Evolutionary conservation across 2,329 filamentous ascomycete species (phyloP).

Genomic region (Aspergillus niger): DNA sequence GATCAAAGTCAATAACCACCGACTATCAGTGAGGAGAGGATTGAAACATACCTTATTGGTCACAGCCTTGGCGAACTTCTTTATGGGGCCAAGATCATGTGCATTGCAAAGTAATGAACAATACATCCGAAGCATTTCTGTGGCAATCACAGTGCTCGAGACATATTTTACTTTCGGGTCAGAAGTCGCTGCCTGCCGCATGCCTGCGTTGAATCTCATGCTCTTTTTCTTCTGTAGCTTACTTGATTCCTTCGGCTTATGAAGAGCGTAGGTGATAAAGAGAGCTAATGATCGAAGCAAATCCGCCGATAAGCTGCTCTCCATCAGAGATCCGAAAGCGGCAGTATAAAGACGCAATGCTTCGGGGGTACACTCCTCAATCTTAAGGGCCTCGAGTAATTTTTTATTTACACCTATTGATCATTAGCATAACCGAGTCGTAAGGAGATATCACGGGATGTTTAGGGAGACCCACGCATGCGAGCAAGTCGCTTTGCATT

Average conservation of each 20-base stretch:
- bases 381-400: slow-evolving; percentile 85
- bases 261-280: slow-evolving; percentile 90
- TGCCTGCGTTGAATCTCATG: slow-evolving; percentile 36
- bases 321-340: slow-evolving; percentile 77
- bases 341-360: slow-evolving; percentile 74
- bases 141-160: slow-evolving; percentile 70
- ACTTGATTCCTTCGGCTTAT: slow-evolving; percentile 57
- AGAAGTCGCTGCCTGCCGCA: slow-evolving; percentile 33
- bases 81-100: slow-evolving; percentile 67
- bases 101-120: slow-evolving; percentile 75
- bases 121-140: slow-evolving; percentile 75
- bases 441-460: neutral
- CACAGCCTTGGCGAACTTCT: slow-evolving; percentile 89
- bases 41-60: slow-evolving; percentile 75
- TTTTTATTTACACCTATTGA: slow-evolving; percentile 79
- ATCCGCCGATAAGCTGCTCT: slow-evolving; percentile 78
- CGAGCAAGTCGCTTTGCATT: slow-evolving; percentile 82
- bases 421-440: slow-evolving; percentile 20
- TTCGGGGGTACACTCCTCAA: slow-evolving; percentile 71
- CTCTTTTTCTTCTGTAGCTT: slow-evolving; percentile 51
- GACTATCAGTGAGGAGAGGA: neutral
- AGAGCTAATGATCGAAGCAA: slow-evolving; percentile 83
- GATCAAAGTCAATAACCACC: slow-evolving; percentile 12
- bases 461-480: slow-evolving; percentile 69
- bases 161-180: slow-evolving; percentile 41